Percentiles rank a stretch among this genome's conserved stretches.
Conservation (phyloP, 2,329 filamentous ascomycete genomes). For the Mycosphaerelloides madeirae region DNA sequence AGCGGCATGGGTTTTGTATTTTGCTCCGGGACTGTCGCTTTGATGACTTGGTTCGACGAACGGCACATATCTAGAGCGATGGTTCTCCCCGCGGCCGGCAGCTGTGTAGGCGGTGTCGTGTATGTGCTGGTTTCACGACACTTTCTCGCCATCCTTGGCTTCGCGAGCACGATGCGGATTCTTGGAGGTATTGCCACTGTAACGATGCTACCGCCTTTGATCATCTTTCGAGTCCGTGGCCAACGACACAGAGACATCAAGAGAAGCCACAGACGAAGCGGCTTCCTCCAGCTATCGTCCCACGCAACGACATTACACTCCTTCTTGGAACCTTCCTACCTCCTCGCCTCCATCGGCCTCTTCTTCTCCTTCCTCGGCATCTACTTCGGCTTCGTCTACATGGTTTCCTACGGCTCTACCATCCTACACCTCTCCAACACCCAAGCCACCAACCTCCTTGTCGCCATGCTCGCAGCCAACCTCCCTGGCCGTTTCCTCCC, state of each 20-base stretch:
- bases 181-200: conserved; percentile 16
- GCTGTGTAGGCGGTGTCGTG: conserved; percentile 33
- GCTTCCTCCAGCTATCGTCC: not conserved
- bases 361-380: conserved; percentile 33
- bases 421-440: conserved; percentile 23
- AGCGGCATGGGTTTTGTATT: conserved; percentile 32
- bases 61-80: conserved; percentile 32
- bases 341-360: conserved; percentile 26
- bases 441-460: conserved; percentile 27
- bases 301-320: not conserved
- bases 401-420: conserved; percentile 27
- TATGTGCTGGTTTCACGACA: conserved; percentile 31
- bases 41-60: conserved; percentile 35
- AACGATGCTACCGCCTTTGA: conserved; percentile 24
- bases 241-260: conserved; percentile 5
- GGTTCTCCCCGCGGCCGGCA: conserved; percentile 32
- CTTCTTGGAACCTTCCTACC: conserved; percentile 15
- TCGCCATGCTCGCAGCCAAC: conserved; percentile 31
- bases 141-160: conserved; percentile 30
- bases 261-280: not conserved
- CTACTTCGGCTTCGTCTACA: conserved; percentile 34
- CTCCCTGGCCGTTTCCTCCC: conserved; percentile 32
- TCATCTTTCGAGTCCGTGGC: conserved; percentile 19
- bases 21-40: conserved; percentile 27
- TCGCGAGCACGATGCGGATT: conserved; percentile 29